These are phyloP conservation scores for Starmerella vitae DNA, from an alignment of 805 yeast species.

Conservation along the genomic window DNA sequence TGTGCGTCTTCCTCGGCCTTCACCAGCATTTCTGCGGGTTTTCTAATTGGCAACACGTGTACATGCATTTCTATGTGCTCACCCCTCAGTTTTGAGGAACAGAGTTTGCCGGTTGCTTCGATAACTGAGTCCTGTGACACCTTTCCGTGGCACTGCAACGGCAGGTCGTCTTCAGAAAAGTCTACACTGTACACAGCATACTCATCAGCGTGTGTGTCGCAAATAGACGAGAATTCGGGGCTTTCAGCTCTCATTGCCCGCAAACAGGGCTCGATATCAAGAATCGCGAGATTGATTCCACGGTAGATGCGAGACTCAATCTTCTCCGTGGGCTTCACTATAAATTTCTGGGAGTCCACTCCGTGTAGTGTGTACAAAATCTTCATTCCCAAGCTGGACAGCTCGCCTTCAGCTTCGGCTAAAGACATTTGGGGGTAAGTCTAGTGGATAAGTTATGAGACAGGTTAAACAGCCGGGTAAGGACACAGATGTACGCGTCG, in stretches of 20 bases:
- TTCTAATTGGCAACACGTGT: constrained; percentile 14
- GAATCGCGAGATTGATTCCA: constrained; percentile 23
- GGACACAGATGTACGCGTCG: too few relatives aligned
- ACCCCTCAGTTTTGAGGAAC: constrained; percentile 3
- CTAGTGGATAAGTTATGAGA: too few relatives aligned
- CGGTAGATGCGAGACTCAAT: constrained; percentile 20
- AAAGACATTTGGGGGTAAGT: too few relatives aligned
- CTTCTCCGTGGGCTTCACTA: constrained; percentile 24
- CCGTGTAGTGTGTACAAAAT: constrained; percentile 29
- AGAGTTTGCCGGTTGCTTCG: constrained; percentile 13
- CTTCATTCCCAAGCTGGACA: constrained; percentile 22
- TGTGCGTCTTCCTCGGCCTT: constrained; percentile 5
- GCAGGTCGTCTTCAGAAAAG: constrained; percentile 28
- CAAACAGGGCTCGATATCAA: constrained; percentile 26
- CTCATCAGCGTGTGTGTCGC: constrained; percentile 23
- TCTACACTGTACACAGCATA: constrained; percentile 32
- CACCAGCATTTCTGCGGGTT: constrained; percentile 10
- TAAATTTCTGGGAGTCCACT: constrained; percentile 24
- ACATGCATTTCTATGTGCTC: constrained; percentile 14
- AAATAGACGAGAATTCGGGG: constrained; percentile 28
- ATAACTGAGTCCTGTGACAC: constrained; percentile 13
- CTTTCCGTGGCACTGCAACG: constrained; percentile 32
- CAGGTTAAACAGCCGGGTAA: too few relatives aligned
- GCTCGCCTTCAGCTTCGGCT: not conserved
- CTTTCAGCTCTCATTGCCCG: constrained; percentile 25